Base-by-base conservation (phyloP, 208 protist species). In the Leishmania tarentolae region DNA sequence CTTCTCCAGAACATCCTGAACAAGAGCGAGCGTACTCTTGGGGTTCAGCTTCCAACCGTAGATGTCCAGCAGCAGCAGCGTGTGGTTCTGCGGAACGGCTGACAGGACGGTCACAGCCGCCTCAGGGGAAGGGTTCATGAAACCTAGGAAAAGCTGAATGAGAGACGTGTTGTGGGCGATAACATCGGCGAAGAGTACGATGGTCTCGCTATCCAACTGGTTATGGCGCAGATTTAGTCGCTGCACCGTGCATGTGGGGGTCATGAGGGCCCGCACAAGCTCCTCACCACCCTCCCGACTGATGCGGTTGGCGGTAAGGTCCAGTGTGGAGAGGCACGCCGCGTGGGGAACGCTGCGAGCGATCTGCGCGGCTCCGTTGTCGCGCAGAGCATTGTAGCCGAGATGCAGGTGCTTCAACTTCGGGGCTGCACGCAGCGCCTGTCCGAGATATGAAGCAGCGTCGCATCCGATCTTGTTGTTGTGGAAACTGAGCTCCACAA, bases 131-230 rank as follows among this genome's bases (percentile, higher is more conserved):
- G 94, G 92, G 61, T 89, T 94, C 94, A 97, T 97, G 86, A 93
- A 96, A 75, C 94, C 94, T n/a, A 97, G 91, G 77, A 96, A 97
- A 63, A 97, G 92, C 85, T 97, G 94, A 79, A 95, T 95, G 50
- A 97, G 88, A 2, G 93, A 96, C 35, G 87, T 91, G 82, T 97
- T 97, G 37, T 74, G 72, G 6, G 72, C 59, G 4, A 97, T 19
- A 40, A 96, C 94, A n/a, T 90, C 87, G 0, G 78, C 90, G 70
- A 93, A 97, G 74, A 70, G 76, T 66, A 84, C 87, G 69, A 97
- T 91, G 0, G 88, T 91, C 37, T 90, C 93, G 80, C 88, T 92
- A 80, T 95, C 91, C 50, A 97, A 85, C 71, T 91, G 82, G 81
- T 97, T 97, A 79, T 95, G 92, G 21, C 94, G 90, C 71, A 97